Percentiles rank a stretch among this genome's conserved stretches.
Evolutionary conservation across 1,284 basidiomycete genomes (phyloP).

Genomic region (Agaricales sp.): DNA sequence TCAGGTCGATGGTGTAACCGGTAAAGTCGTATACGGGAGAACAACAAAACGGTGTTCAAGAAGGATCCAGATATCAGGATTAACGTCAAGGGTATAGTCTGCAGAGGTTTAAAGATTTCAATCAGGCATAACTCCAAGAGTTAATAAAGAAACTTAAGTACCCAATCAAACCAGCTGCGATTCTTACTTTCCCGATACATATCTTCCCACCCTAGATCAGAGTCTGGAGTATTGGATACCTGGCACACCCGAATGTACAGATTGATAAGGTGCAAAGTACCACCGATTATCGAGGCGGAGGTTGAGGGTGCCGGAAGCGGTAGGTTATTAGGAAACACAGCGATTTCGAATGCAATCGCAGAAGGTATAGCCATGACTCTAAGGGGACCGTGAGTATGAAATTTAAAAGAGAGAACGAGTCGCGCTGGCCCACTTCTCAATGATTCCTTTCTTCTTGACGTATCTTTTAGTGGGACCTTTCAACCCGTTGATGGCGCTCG

Average conservation of each 20-base stretch:
- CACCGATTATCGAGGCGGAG: conserved; percentile 56
- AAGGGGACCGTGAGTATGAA: neutral
- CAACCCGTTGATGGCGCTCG: conserved; percentile 29
- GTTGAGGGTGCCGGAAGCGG: conserved; percentile 57
- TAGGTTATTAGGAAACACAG: conserved; percentile 65
- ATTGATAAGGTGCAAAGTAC: conserved; percentile 53
- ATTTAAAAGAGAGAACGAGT: conserved; percentile 4
- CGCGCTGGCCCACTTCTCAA: conserved; percentile 38
- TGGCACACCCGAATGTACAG: conserved; percentile 53
- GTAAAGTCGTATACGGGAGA: conserved; percentile 57
- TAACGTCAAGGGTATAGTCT: conserved; percentile 53
- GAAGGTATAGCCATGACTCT: conserved; percentile 59
- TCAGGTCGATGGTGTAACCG: conserved; percentile 50
- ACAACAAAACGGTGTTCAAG: conserved; percentile 52
- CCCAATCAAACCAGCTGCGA: conserved; percentile 74
- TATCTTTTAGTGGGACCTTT: conserved; percentile 25
- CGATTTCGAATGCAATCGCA: conserved; percentile 57
- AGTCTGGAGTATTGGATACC: conserved; percentile 43
- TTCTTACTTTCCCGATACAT: conserved; percentile 56
- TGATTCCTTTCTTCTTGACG: conserved; percentile 48
- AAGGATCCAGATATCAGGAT: conserved; percentile 41
- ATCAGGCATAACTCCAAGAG: neutral
- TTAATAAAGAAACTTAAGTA: conserved; percentile 21
- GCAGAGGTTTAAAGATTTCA: conserved; percentile 4
- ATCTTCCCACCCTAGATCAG: conserved; percentile 68